These are phyloP conservation scores for Wallacemonas sp. DNA, from an alignment of 208 protist species.

Conservation along the genomic window DNA sequence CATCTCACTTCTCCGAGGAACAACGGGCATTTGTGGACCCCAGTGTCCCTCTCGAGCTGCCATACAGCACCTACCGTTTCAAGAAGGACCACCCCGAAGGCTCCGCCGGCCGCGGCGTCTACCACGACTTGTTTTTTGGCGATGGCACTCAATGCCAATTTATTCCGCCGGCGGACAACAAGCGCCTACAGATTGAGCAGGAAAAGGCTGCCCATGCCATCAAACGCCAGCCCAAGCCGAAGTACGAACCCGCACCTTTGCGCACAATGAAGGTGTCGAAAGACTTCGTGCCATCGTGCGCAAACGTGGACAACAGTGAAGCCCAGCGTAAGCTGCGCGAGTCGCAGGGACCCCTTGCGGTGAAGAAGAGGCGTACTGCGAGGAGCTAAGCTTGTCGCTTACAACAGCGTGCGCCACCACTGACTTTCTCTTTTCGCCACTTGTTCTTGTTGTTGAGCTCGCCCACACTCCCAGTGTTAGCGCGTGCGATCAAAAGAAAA, in stretches of 20 bases:
- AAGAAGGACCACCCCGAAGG: constrained; percentile 34
- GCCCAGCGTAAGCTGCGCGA: constrained; percentile 21
- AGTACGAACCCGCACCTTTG: constrained; percentile 29
- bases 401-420: no score
- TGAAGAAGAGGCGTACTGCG: background rate
- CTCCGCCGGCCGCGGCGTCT: constrained; percentile 35
- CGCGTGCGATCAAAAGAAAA: no score
- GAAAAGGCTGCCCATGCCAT: constrained; percentile 29
- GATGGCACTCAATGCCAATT: constrained; percentile 60
- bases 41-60: constrained; percentile 54
- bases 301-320: constrained; percentile 35
- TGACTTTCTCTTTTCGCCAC: no score
- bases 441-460: no score
- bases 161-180: constrained; percentile 60
- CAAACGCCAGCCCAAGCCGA: constrained; percentile 22
- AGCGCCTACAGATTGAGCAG: constrained; percentile 62
- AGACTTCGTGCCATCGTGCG: constrained; percentile 84
- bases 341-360: background rate
- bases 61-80: constrained; percentile 47
- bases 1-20: constrained; percentile 28
- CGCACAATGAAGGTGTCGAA: constrained; percentile 52
- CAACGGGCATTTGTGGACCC: constrained; percentile 73
- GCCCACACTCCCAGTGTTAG: no score
- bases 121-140: constrained; percentile 81
- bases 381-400: background rate